Percentiles rank a stretch among this genome's conserved stretches.
These are phyloP conservation scores for Fusarium napiforme DNA, from an alignment of 2,329 filamentous ascomycete genomes.

Conservation along the genomic window DNA sequence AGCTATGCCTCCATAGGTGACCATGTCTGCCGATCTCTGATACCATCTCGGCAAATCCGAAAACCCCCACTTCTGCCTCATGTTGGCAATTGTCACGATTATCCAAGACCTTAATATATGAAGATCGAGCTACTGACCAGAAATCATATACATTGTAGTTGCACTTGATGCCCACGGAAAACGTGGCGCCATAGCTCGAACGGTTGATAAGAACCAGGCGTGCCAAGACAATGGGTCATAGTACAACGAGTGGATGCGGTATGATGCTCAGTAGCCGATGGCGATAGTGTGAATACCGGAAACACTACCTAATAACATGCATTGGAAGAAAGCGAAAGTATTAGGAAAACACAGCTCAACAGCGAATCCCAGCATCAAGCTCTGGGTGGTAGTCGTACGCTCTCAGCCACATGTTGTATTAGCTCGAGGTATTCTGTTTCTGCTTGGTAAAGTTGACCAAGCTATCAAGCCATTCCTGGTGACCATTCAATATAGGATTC, in stretches of 20 bases:
- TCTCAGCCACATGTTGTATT: rapidly evolving
- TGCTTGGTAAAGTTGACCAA: background rate
- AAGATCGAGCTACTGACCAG: background rate
- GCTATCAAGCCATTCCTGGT: background rate
- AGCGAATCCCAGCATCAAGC: no score
- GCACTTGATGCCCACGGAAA: background rate
- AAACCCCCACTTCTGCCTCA: background rate
- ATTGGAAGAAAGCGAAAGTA: background rate
- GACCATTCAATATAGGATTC: background rate
- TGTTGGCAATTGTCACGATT: background rate
- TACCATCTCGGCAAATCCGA: background rate
- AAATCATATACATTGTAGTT: background rate
- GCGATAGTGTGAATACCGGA: rapidly evolving
- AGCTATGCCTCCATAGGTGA: background rate
- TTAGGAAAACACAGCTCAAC: background rate
- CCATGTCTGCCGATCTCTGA: background rate
- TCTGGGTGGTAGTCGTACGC: background rate
- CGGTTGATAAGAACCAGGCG: background rate
- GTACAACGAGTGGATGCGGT: background rate
- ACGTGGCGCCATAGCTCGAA: background rate
- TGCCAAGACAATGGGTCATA: background rate
- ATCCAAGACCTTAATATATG: background rate
- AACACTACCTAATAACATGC: rapidly evolving
- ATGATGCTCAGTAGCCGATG: rapidly evolving
- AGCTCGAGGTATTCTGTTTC: background rate